These are phyloP conservation scores for Paraglomus brasilianum DNA, from an alignment of 192 early-diverging fungal species.

Conservation along the genomic window DNA sequence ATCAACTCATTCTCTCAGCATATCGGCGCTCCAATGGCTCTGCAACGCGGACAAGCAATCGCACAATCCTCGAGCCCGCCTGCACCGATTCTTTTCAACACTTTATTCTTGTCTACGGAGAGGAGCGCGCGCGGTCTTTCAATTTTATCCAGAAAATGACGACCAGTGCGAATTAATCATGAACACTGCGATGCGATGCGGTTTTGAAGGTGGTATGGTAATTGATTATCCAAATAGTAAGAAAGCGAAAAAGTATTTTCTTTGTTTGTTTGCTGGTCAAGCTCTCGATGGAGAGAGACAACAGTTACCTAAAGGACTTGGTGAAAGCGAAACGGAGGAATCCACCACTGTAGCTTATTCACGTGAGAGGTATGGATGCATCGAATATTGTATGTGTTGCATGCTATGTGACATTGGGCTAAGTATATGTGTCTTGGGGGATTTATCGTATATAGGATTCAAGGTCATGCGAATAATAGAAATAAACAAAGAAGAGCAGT, in stretches of 20 bases:
- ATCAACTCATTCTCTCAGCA: conserved; percentile 43
- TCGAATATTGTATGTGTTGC: no score
- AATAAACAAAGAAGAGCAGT: conserved; percentile 52
- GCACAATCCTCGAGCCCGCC: conserved; percentile 79
- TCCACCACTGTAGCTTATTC: conserved; percentile 37
- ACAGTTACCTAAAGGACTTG: conserved; percentile 61
- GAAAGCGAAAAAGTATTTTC: conserved; percentile 95
- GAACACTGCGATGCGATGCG: conserved; percentile 81
- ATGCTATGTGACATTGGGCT: no score
- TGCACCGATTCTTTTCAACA: conserved; percentile 89
- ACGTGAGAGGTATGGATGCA: conserved; percentile 20
- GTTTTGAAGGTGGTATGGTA: conserved; percentile 94
- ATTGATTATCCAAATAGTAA: conserved; percentile 96
- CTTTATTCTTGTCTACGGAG: conserved; percentile 85
- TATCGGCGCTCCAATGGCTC: conserved; percentile 98
- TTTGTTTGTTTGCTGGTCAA: conserved; percentile 95
- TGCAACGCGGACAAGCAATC: conserved; percentile 95
- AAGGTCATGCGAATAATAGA: conserved; percentile 30
- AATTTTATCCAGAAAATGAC: conserved; percentile 98
- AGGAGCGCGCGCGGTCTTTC: conserved; percentile 93
- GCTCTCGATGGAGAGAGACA: conserved; percentile 50
- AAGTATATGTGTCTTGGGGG: no score
- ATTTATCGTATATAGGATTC: conserved; percentile 14
- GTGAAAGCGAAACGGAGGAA: conserved; percentile 55
- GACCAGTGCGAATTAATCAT: conserved; percentile 93